Evolutionary conservation across 2,329 filamentous ascomycete species (phyloP), one percentile per base, ranked within the genome.

Genomic region (Colletotrichum gloeosporioides): DNA sequence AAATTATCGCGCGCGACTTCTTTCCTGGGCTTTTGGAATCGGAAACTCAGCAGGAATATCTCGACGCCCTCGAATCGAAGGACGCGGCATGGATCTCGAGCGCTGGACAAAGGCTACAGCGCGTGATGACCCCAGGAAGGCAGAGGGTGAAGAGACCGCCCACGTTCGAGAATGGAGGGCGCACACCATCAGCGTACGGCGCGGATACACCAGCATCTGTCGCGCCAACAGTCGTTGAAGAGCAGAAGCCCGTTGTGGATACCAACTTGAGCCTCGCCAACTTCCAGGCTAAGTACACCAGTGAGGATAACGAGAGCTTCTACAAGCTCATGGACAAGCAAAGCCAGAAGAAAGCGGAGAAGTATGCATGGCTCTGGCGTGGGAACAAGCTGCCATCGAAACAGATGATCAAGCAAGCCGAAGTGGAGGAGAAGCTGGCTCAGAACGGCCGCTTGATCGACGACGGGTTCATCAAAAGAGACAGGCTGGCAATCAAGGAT

Each of bases 241-340:
- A 83, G 22, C 83, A 85, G 67, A 87, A 86, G 70, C 86, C 87
- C 74, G 85, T 89, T 36, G 88, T 95, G 22, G 93, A 98, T 82
- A 92, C 93, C 57, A 93, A 93, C 79, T 92, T 99, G 88, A 96
- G 94, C 76, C 89, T 99, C 2, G 92, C 93, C 69, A 92, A 93
- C 2, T 99, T 98, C 81, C 97, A 99, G 82, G 91, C 94, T 4
- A 96, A 95, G 79, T 99, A 98, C 86, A 99, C 96, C 2, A 98
- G 95, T 81, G 97, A 99, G 84, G 97, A 99, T 83, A 99, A 99
- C 82, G 97, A 98, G 83, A 98, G 95, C 80, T 99, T 99, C 87
- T 98, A 98, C 85, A 94, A 93, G 80, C 89, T 99, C 2, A 88
- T 99, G 32, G 97, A 99, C 86, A 95, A 93, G 81, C 95, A 98